Evolutionary conservation across 2,329 filamentous ascomycete genomes (phyloP), one percentile per base, ranked within the genome.

Genomic region (Ophiocordyceps camponoti-leonardi): DNA sequence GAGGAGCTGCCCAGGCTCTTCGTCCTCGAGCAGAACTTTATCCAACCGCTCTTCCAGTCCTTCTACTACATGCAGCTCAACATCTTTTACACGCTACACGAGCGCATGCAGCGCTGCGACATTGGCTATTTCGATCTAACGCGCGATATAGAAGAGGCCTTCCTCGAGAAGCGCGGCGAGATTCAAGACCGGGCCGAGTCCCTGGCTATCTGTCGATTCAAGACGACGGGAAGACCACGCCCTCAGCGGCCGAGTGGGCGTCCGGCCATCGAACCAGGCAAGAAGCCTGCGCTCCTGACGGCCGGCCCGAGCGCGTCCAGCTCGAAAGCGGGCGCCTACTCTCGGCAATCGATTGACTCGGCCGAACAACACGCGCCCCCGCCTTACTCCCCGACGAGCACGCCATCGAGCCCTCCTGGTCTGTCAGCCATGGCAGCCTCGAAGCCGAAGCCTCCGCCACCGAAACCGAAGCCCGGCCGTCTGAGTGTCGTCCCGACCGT

Each of bases 11-110:
- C 92, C 26, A 86, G 87, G 63, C 75, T 98, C 12, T 98, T 98
- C 64, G 63, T 69, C 8, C 77, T 98, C 18, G 92, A 98, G 63
- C 77, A 81, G 51, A 83, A 96, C 62, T 96, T 98, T 62, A 98
- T 98, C 62, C 81, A 86, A 53, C 92, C 92, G 3, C 77, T 98
- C 8, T 98, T 98, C 72, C 92, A 96, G 62, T 94, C 86, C 11
- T 98, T 98, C 68, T 98, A 98, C 67, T 98, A 96, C 71, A 98
- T 98, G 92, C 92, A 98, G 65, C 77, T 98, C 52, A 98, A 98
- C 64, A 86, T 98, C 52, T 98, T 96, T 64, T 98, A 98, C 66
- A 98, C 92, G 1, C 72, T 98, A 45, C 92, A 98, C 62, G 90
- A 96, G 65, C 86, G 82, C 66, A 98, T 98, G 92, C 92, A 98